Evolutionary conservation across 1,284 basidiomycete genomes (phyloP), one percentile per base, ranked within the genome.

Genomic region (Sanghuangporus sanghuang): DNA sequence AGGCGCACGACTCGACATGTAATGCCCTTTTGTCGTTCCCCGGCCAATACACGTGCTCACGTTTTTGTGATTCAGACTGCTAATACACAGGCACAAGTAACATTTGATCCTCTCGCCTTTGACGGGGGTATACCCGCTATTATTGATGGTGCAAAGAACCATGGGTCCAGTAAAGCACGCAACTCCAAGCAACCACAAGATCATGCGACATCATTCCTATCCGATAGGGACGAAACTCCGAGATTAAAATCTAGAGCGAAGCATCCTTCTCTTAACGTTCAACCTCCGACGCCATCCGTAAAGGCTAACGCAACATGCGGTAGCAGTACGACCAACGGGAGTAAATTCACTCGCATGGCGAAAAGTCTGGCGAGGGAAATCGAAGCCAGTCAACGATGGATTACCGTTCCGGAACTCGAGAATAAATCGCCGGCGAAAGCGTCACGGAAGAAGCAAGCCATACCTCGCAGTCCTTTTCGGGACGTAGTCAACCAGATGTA

Each of bases 271-370:
- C 78, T 85, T 6, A 76, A 79, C 18, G 73, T 85, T 44, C 82
- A 83, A 11, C 84, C 83, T 1, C 81, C 85, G 1, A 85, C 86
- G 0, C 85, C 85, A 1, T 81, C 82, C 2, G 38, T 18, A 36
- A 32, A 16, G 16, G 35, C 53, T 8, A 54, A 54, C 39, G 76
- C 78, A 0, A 69, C 71, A 0, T 39, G 39, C 14, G 53, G 53
- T 35, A 54, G 53, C n/a, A 59, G 53, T 50, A 44, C 60, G 32
- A 64, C 52, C 12, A 60, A 55, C 21, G 64, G 56, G 14, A 74
- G 77, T 7, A 80, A 80, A 50, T 87, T 87, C 69, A 83, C 83
- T 0, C 80, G 79, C 52, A 79, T 86, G 71, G 86, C 85, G 0
- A 76, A 79, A 1, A 83, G 81, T 0, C 71, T 86, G 2, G 77